Conservation (phyloP, 2,329 filamentous ascomycete species). For the Trichophyton schoenleinii region DNA sequence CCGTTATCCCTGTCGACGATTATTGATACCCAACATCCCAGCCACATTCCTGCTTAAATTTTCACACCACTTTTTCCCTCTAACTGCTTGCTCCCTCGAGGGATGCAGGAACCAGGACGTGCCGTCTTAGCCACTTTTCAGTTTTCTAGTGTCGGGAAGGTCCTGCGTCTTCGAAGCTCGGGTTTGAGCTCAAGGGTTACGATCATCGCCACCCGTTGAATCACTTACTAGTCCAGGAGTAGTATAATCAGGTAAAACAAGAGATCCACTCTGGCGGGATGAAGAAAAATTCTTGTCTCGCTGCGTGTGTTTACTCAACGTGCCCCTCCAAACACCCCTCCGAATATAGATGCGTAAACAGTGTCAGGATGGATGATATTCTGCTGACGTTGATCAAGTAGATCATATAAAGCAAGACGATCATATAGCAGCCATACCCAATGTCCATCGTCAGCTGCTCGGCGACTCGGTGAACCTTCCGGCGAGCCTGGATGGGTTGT, state of each 20-base stretch:
- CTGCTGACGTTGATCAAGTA: background rate
- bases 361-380: background rate
- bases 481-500: background rate
- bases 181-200: background rate
- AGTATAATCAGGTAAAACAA: background rate
- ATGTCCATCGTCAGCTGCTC: background rate
- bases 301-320: background rate
- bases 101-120: constrained; percentile 1
- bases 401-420: background rate
- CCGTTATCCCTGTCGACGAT: background rate
- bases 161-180: background rate
- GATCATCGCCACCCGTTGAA: background rate
- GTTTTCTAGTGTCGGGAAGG: background rate
- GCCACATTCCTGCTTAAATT: background rate
- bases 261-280: background rate
- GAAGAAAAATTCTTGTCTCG: background rate
- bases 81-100: background rate
- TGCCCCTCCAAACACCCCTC: constrained; percentile 1
- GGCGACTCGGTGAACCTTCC: background rate
- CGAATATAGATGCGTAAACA: background rate
- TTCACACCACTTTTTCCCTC: background rate
- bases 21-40: constrained; percentile 2
- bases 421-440: background rate
- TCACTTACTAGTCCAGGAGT: background rate
- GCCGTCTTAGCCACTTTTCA: constrained; percentile 1